phyloP scores from a whole-genome alignment of 768 basidiomycete genomes.

The Suillus subaureus region DNA sequence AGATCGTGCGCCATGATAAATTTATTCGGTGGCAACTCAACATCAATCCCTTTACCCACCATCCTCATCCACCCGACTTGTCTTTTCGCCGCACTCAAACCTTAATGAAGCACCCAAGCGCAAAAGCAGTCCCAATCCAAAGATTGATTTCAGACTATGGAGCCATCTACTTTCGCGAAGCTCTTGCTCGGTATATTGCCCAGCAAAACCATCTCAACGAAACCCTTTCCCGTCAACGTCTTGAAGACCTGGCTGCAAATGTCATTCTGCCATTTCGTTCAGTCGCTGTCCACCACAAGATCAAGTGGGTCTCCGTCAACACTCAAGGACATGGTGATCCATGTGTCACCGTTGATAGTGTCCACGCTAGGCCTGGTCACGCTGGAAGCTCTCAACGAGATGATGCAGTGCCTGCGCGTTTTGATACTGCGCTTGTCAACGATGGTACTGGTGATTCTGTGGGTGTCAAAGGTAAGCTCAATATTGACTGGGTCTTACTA shows the following conservation, averaged over 20 bases:
- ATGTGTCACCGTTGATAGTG: not conserved
- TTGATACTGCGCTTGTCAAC: slow-evolving; percentile 18
- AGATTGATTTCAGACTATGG: not conserved
- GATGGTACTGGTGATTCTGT: slow-evolving; percentile 9
- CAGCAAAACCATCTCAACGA: too few species aligned
- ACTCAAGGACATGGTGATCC: not conserved
- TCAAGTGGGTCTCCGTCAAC: not conserved
- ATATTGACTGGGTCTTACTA: too few species aligned
- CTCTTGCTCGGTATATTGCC: too few species aligned
- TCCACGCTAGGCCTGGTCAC: not conserved
- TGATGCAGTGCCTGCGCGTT: not conserved
- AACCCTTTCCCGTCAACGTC: not conserved
- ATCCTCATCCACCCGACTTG: not conserved
- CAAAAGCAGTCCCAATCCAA: not conserved
- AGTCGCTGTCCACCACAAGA: not conserved
- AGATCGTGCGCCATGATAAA: not conserved
- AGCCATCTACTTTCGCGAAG: too few species aligned
- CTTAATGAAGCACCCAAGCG: not conserved
- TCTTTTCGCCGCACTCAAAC: not conserved
- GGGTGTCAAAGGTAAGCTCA: slow-evolving; percentile 18
- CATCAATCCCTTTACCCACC: not conserved
- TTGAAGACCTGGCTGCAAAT: not conserved
- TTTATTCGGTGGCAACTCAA: not conserved
- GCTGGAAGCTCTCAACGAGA: not conserved
- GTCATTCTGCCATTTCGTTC: not conserved